A percentile compares a stretch with the other conserved stretches of the same genome.
Conservation (phyloP, 2,329 filamentous ascomycete species). For the Colletotrichum musicola region DNA sequence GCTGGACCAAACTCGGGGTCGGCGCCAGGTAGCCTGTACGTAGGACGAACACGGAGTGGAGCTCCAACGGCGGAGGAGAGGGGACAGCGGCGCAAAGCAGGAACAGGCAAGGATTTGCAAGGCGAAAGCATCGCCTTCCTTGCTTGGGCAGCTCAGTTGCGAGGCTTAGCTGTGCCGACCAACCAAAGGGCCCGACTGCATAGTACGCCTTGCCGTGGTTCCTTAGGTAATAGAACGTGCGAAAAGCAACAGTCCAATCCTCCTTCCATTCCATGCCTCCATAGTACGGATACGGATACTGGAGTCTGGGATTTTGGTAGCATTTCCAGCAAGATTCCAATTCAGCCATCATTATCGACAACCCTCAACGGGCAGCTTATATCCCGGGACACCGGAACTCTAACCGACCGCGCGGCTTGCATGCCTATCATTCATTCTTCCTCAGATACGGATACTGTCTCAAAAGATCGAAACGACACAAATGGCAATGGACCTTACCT, state of each 20-base stretch:
- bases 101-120: slow-evolving; percentile 19
- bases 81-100: neutral
- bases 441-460: neutral
- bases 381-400: slow-evolving; percentile 24
- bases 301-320: too few relatives aligned
- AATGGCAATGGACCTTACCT: neutral
- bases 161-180: too few relatives aligned
- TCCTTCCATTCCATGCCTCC: too few relatives aligned
- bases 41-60: slow-evolving; percentile 22
- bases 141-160: neutral
- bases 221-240: too few relatives aligned
- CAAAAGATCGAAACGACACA: neutral
- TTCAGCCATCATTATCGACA: too few relatives aligned
- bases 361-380: neutral
- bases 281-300: too few relatives aligned
- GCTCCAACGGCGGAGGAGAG: slow-evolving; percentile 15
- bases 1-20: slow-evolving; percentile 25
- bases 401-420: slow-evolving; percentile 17
- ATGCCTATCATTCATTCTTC: neutral
- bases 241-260: too few relatives aligned
- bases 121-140: slow-evolving; percentile 15
- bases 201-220: too few relatives aligned
- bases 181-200: too few relatives aligned
- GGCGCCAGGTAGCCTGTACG: neutral
- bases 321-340: too few relatives aligned